Conservation (phyloP, 306 rosid genomes). For the barrel medic (Medicago truncatula) region DNA sequence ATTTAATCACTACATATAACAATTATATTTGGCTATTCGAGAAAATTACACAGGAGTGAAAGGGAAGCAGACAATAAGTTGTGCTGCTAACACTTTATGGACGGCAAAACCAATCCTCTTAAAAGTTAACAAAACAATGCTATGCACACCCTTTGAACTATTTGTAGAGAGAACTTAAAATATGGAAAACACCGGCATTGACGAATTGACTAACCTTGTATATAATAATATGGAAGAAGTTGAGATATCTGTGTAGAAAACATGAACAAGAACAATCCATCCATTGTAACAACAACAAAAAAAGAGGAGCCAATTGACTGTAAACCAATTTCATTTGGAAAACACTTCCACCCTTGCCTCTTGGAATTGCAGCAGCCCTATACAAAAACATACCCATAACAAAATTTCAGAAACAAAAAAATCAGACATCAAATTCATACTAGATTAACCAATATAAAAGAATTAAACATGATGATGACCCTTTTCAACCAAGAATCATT, state of each 20-base stretch:
- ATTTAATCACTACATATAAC: no score
- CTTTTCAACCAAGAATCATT: conserved; percentile 5
- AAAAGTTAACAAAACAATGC: no score
- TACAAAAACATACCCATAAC: conserved; percentile 28
- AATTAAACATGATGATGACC: conserved; percentile 5
- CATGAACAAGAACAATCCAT: conserved; percentile 85
- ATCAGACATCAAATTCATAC: conserved; percentile 8
- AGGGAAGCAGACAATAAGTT: no score
- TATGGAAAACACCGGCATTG: background rate
- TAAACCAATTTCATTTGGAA: conserved; percentile 87
- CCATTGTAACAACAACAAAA: conserved; percentile 80
- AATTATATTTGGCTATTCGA: no score
- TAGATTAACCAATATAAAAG: background rate
- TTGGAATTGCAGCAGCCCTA: conserved; percentile 91
- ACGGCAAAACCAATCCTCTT: no score
- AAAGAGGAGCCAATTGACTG: conserved; percentile 81
- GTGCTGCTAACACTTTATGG: no score
- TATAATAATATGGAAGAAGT: conserved; percentile 74
- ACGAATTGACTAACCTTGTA: conserved; percentile 66
- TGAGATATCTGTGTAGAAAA: conserved; percentile 72
- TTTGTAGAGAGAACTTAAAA: background rate
- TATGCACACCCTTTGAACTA: no score
- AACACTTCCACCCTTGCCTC: conserved; percentile 71
- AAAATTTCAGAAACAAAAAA: conserved; percentile 37
- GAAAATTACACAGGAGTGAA: no score